These are phyloP conservation scores for Phytophthora nicotianae DNA, from an alignment of 352 stramenopile genomes.

Conservation along the genomic window DNA sequence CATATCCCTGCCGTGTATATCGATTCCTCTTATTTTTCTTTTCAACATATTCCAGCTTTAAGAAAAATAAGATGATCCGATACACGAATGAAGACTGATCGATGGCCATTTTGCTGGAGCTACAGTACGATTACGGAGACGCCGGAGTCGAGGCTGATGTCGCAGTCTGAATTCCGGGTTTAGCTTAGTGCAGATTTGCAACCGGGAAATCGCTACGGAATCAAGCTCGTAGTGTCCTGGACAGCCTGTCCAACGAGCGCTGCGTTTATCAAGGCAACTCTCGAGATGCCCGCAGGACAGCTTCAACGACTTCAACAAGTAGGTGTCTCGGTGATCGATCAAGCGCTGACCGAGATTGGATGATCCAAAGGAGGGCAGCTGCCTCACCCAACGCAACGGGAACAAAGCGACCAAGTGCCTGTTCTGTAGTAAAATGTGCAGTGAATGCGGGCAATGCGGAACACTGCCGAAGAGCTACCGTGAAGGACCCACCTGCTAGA, in stretches of 20 bases:
- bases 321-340: background rate
- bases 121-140: too few species aligned
- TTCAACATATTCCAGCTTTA: too few species aligned
- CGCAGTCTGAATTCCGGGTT: background rate
- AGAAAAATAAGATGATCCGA: too few species aligned
- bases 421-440: too few species aligned
- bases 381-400: background rate
- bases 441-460: background rate
- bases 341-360: background rate
- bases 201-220: too few species aligned
- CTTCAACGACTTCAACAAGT: conserved; percentile 1
- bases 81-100: too few species aligned
- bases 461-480: background rate
- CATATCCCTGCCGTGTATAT: too few species aligned
- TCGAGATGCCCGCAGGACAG: background rate
- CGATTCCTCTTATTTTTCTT: too few species aligned
- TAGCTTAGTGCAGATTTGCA: background rate
- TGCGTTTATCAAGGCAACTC: background rate
- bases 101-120: too few species aligned
- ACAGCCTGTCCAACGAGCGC: background rate
- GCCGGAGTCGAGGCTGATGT: too few species aligned
- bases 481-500: background rate
- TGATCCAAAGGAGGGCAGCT: background rate
- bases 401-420: too few species aligned
- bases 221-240: too few species aligned